Evolutionary conservation across 2,329 filamentous ascomycete species (phyloP).

Genomic region (Ascochyta pisi): DNA sequence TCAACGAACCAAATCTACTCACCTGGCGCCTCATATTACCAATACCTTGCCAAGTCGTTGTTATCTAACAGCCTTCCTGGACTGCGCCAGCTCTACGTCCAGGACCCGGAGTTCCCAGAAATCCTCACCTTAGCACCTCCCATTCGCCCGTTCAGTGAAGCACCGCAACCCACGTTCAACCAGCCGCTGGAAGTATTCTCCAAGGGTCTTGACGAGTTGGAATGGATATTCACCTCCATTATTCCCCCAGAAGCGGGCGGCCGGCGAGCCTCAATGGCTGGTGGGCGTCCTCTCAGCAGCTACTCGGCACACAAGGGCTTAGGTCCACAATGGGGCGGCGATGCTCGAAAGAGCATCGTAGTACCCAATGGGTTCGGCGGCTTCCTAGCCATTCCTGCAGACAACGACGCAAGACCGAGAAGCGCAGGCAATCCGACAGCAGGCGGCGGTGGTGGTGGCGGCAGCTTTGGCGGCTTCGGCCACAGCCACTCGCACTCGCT

Average conservation of each 20-base stretch:
- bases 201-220: constrained; percentile 70
- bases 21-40: constrained; percentile 72
- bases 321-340: constrained; percentile 65
- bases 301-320: constrained; percentile 56
- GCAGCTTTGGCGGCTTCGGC: constrained; percentile 15
- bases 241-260: constrained; percentile 57
- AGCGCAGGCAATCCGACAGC: constrained; percentile 41
- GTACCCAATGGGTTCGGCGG: constrained; percentile 73
- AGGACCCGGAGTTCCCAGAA: constrained; percentile 83
- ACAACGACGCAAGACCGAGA: constrained; percentile 40
- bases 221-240: constrained; percentile 72
- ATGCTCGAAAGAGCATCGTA: constrained; percentile 66
- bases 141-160: constrained; percentile 58
- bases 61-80: constrained; percentile 76
- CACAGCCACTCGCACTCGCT: constrained; percentile 38
- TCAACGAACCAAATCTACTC: constrained; percentile 63
- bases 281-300: constrained; percentile 54
- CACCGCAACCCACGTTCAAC: constrained; percentile 52
- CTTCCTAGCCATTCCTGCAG: constrained; percentile 66
- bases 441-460: constrained; percentile 22
- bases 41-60: constrained; percentile 84
- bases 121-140: constrained; percentile 76
- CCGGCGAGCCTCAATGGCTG: constrained; percentile 49
- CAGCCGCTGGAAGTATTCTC: constrained; percentile 69
- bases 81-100: constrained; percentile 81